Base-by-base conservation (phyloP, 805 yeast species). In the Candida quercuum region DNA sequence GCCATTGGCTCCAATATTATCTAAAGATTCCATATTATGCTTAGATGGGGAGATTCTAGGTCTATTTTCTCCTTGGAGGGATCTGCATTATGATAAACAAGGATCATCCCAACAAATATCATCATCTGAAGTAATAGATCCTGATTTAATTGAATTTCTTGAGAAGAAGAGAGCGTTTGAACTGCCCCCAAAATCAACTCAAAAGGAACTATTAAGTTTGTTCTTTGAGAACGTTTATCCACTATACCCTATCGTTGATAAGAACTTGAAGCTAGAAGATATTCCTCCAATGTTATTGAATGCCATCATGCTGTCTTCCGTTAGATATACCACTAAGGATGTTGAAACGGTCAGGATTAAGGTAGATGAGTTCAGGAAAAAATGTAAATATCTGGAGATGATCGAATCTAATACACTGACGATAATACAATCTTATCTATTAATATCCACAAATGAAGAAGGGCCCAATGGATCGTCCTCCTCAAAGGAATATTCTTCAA, bases 11-110 rank as follows among this genome's bases (percentile, higher is more conserved):
- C 43, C 43, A 7, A 34, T 40, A 8, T 27, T 40, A 6, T 40
- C 43, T 6, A 38, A 35, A 17, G 43, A 40, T 21, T 37, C 43
- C 5, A 29, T 40, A 21, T 20, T 40, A 14, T 37, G 38, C 18
- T 28, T 40, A 10, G 43, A 40, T 32, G 43, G 43, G 27, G 43
- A 40, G 32, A 35, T 40, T 2, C n/a, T 40, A 19, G 43, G 43
- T 4, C 28, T 40, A 3, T 40, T 33, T 24, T 34, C 37, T 5
- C 43, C 43, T 3, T 40, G 43, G 43, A 37, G 40, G 24, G 35
- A 34, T 15, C 25, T 31, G 5, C 25, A 40, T 19, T 31, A 17
- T 24, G 35, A 33, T 6, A 14, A 26, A 5, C 6, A 22, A 4
- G 32, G 15, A 34, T 12, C 22, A 17, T 8, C 9, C 31, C n/a